A percentile compares a stretch with the other conserved stretches of the same genome.
Evolutionary conservation across 805 yeast genomes (phyloP).

Genomic region (Wickerhamomyces sydowiorum): DNA sequence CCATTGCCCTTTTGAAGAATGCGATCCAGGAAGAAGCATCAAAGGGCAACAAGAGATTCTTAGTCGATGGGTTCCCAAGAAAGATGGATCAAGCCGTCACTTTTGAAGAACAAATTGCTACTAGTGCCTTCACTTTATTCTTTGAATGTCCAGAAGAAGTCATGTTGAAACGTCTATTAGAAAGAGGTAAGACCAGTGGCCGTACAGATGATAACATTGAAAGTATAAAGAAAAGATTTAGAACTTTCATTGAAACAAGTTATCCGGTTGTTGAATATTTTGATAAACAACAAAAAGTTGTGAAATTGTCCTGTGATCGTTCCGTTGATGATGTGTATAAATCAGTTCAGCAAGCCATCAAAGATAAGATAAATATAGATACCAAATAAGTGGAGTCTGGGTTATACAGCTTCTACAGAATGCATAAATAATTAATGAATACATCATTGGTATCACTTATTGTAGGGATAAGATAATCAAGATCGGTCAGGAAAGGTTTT

Average conservation of each 20-base stretch:
- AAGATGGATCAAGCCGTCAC: slow-evolving; percentile 97
- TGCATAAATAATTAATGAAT: too few relatives aligned
- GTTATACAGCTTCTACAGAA: too few relatives aligned
- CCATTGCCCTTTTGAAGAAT: slow-evolving; percentile 74
- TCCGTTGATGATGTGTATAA: slow-evolving; percentile 73
- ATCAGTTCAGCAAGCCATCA: slow-evolving; percentile 63
- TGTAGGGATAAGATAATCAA: too few relatives aligned
- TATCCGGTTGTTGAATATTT: slow-evolving; percentile 91
- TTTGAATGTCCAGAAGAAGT: slow-evolving; percentile 79
- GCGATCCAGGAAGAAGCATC: slow-evolving; percentile 57
- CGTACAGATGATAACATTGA: slow-evolving; percentile 91
- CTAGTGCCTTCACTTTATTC: slow-evolving; percentile 63
- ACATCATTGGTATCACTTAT: too few relatives aligned
- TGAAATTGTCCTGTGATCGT: slow-evolving; percentile 72
- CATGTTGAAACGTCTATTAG: slow-evolving; percentile 78
- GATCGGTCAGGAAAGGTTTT: too few relatives aligned
- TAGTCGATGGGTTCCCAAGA: slow-evolving; percentile 96
- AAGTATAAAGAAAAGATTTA: slow-evolving; percentile 84
- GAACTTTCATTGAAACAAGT: slow-evolving; percentile 78
- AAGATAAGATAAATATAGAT: slow-evolving; percentile 27
- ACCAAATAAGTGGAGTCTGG: neutral
- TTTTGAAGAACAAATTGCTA: slow-evolving; percentile 77
- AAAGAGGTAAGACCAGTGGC: slow-evolving; percentile 93
- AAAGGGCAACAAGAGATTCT: slow-evolving; percentile 52
- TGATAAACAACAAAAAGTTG: slow-evolving; percentile 67